These are phyloP conservation scores for Boletus vinaceobasis DNA, from an alignment of 768 basidiomycete species.

Conservation along the genomic window DNA sequence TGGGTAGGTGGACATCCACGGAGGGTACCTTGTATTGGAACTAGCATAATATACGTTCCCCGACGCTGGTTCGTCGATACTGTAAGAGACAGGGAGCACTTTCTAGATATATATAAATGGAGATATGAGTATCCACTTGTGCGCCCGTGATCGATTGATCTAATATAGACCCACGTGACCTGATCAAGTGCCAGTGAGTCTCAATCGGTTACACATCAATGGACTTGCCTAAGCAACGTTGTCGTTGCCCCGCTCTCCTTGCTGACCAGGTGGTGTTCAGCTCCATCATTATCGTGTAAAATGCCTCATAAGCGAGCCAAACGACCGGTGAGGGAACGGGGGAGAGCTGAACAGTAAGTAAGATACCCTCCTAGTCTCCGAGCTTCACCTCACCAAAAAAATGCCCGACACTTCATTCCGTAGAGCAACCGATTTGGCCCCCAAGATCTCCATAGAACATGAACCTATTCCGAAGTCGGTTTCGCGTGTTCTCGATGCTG, in stretches of 20 bases:
- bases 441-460: conserved; percentile 40
- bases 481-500: conserved; percentile 62
- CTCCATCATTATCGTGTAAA: conserved; percentile 25
- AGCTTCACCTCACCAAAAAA: neutral
- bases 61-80: conserved; percentile 12
- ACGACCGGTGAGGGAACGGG: conserved; percentile 43
- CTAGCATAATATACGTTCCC: conserved; percentile 2
- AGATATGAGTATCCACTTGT: conserved; percentile 3
- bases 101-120: neutral
- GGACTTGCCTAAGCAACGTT: conserved; percentile 11
- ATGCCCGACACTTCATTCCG: neutral
- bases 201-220: neutral
- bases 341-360: conserved; percentile 42
- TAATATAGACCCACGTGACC: conserved; percentile 18
- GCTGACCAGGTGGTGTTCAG: neutral
- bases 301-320: conserved; percentile 73
- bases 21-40: conserved; percentile 44
- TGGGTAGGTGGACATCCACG: conserved; percentile 49
- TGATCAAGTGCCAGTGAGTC: neutral
- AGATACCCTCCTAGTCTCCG: neutral
- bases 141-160: neutral
- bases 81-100: neutral
- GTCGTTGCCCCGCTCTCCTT: conserved; percentile 1
- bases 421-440: conserved; percentile 53
- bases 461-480: conserved; percentile 72